A percentile compares a stretch with the other conserved stretches of the same genome.
phyloP scores from a whole-genome alignment of 768 basidiomycete genomes.

The Chalciporus pseudorubinellus region DNA sequence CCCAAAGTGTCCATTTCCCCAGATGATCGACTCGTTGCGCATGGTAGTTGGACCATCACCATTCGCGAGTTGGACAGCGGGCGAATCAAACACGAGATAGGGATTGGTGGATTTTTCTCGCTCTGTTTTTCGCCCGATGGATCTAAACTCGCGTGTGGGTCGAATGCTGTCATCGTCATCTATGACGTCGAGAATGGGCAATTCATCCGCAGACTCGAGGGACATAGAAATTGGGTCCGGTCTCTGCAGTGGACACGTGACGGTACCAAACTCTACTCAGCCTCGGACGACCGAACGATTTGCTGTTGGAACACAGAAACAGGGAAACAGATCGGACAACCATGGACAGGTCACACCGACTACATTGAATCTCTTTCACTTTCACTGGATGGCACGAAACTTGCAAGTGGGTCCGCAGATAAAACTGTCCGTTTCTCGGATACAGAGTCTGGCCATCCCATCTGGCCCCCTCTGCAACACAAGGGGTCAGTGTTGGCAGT shows the following conservation, averaged over 20 bases:
- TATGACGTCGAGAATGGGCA: not conserved
- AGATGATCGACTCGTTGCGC: constrained; percentile 1
- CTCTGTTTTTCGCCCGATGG: constrained; percentile 5
- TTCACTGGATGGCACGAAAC: constrained; percentile 1
- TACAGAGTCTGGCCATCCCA: not conserved
- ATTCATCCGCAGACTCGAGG: not conserved
- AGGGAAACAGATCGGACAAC: not conserved
- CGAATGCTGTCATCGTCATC: not conserved
- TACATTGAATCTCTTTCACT: not conserved
- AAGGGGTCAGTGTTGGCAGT: accelerated
- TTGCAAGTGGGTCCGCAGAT: constrained; percentile 12
- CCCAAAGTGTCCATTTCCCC: not conserved
- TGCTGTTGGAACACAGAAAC: not conserved
- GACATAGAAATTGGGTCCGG: not conserved
- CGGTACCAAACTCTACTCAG: constrained; percentile 1
- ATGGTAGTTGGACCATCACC: not conserved
- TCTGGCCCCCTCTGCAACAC: not conserved
- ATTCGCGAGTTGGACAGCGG: not conserved
- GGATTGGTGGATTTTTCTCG: not conserved
- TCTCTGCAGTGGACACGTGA: constrained; percentile 6
- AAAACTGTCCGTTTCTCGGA: constrained; percentile 9
- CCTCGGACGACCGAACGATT: not conserved
- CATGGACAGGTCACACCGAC: not conserved
- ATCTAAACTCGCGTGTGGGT: not conserved
- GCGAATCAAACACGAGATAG: not conserved